A percentile compares a stretch with the other conserved stretches of the same genome.
Evolutionary conservation across 768 basidiomycete species (phyloP).

Genomic region (Hebeloma cylindrosporum): DNA sequence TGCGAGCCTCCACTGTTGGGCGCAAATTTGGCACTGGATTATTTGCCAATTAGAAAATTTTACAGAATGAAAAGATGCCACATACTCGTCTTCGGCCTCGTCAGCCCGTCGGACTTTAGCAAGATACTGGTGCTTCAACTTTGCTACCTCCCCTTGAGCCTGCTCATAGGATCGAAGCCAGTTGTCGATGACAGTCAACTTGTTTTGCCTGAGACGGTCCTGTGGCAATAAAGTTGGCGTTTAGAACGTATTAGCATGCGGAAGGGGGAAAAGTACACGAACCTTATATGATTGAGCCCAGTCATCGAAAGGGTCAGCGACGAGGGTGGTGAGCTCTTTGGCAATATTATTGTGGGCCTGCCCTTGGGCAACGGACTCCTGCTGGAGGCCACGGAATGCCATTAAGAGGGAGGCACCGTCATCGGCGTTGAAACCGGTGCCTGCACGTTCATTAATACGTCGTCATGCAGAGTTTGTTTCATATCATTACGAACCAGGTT

Average conservation of each 20-base stretch:
- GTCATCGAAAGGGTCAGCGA: constrained; percentile 75
- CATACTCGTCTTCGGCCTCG: constrained; percentile 93
- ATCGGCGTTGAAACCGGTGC: constrained; percentile 70
- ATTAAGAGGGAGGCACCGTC: constrained; percentile 82
- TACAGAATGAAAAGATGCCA: constrained; percentile 18
- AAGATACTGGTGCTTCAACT: constrained; percentile 76
- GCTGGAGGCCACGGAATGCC: constrained; percentile 78
- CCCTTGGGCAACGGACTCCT: constrained; percentile 71
- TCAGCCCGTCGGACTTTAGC: constrained; percentile 81
- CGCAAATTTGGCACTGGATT: constrained; percentile 78
- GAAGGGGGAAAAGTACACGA: constrained; percentile 10
- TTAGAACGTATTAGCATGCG: constrained; percentile 5
- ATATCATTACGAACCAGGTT: constrained; percentile 40
- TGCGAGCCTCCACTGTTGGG: constrained; percentile 56
- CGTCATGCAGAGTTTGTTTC: neutral
- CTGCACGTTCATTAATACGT: constrained; percentile 29
- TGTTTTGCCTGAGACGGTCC: constrained; percentile 64
- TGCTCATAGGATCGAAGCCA: constrained; percentile 75
- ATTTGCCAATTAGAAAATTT: constrained; percentile 15
- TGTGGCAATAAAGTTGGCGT: constrained; percentile 26
- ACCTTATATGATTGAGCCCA: constrained; percentile 82
- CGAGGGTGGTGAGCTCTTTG: constrained; percentile 70
- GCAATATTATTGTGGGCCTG: constrained; percentile 70
- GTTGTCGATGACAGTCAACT: constrained; percentile 56
- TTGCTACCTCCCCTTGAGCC: constrained; percentile 62